Base-by-base conservation (phyloP, 306 rosid genomes). In the Corylus heterophylla region DNA sequence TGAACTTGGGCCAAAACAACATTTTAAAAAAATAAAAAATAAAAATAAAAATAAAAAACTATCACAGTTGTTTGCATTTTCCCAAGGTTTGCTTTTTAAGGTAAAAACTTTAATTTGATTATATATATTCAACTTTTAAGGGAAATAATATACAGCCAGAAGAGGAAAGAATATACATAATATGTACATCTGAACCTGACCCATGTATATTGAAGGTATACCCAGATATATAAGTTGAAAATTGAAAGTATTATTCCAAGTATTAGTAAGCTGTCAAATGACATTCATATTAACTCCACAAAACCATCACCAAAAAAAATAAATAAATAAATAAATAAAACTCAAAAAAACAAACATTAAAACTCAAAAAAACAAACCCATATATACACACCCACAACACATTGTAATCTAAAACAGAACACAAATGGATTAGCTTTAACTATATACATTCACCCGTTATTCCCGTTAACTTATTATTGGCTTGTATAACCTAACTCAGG, bases 361-460 rank as follows among this genome's bases (percentile, higher is more conserved):
- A 22, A 25, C 35, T 31, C 35, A 31, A 31, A 31, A 29, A 29
- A 31, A 31, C 35, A 31, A 31, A 31, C 35, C 35, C 2, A 31
- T 31, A 42, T 10, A 20, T 8, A 22, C 22, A 16, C 2, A 76
- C 55, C 54, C 12, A 37, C 17, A 35, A 80, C 66, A 47, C 42
- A 47, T 17, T 4, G 12, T 13, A 22, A 42, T 71, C 4, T 3
- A 37, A 62, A 10, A 31, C 12, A 76, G 39, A 51, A 58, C 3
- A 58, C 10, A 25, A 50, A 31, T n/a, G 44, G 29, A 68, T 83
- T 69, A 37, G 22, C 35, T 39, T 64, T 70, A 35, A n/a, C 71
- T 80, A 70, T 81, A 54, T 79, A 88, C 87, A 82, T 7, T 74
- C 64, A 68, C 56, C 61, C 78, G 83, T 77, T 80, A 82, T 45